Conservation (phyloP, 2,329 filamentous ascomycete genomes). For the Torrubiella hemipterigena region DNA sequence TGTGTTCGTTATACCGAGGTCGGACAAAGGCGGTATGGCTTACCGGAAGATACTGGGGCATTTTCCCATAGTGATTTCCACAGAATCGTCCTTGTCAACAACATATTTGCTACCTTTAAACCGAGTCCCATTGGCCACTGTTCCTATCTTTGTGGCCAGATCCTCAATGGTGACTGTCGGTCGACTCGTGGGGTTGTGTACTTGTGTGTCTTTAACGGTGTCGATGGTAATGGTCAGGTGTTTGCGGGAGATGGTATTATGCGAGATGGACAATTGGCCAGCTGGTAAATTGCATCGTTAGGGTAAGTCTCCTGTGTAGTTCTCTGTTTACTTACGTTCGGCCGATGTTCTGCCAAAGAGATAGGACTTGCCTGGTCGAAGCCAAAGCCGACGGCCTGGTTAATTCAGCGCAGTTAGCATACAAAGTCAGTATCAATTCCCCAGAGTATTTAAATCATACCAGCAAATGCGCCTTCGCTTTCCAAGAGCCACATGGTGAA, state of each 20-base stretch:
- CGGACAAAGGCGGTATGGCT: constrained; percentile 4
- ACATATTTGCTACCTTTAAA: constrained; percentile 50
- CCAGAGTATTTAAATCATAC: constrained; percentile 13
- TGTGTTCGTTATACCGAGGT: constrained; percentile 5
- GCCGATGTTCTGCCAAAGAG: constrained; percentile 70
- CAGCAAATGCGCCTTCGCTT: constrained; percentile 40
- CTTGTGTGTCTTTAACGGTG: constrained; percentile 51
- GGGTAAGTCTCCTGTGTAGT: not conserved
- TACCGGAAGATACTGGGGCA: constrained; percentile 53
- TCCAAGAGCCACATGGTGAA: constrained; percentile 53
- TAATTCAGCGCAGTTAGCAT: constrained; percentile 7
- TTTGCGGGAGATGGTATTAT: constrained; percentile 78
- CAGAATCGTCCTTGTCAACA: constrained; percentile 40
- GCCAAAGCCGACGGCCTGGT: constrained; percentile 53
- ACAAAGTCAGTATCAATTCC: not conserved
- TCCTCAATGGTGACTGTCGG: constrained; percentile 68
- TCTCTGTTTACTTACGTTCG: constrained; percentile 36
- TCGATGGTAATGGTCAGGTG: constrained; percentile 71
- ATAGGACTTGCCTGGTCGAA: constrained; percentile 74
- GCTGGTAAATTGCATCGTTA: constrained; percentile 25
- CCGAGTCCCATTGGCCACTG: constrained; percentile 59
- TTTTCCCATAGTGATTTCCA: constrained; percentile 60
- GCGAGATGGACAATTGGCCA: constrained; percentile 56
- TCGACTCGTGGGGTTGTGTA: constrained; percentile 49
- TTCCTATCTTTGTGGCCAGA: constrained; percentile 74